Evolutionary conservation across 257 asterid species (phyloP).

Genomic region (Ophiorrhiza pumila): DNA sequence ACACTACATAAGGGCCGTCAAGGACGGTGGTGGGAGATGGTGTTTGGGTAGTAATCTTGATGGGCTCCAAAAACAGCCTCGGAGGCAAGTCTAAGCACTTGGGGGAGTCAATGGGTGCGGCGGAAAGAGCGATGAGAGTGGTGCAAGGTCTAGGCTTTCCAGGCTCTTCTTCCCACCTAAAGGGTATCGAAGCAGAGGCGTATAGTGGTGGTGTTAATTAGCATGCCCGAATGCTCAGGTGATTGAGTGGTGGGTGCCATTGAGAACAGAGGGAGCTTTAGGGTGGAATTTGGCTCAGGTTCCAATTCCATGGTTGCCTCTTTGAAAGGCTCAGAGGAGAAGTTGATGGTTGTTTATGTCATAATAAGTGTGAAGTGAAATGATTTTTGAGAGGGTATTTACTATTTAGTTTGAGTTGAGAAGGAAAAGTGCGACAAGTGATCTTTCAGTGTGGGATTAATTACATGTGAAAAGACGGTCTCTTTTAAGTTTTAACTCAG

Average conservation of each 20-base stretch:
- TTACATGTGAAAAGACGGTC: too few relatives aligned
- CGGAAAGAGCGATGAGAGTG: conserved; percentile 21
- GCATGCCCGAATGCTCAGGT: conserved; percentile 46
- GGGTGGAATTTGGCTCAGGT: conserved; percentile 19
- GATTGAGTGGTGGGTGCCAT: conserved; percentile 28
- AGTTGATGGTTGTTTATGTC: too few relatives aligned
- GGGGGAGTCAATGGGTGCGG: conserved; percentile 20
- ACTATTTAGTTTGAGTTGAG: too few relatives aligned
- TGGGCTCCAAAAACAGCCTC: conserved; percentile 24
- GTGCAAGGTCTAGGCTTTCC: conserved; percentile 71
- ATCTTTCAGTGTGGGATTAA: too few relatives aligned
- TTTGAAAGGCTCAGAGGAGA: too few relatives aligned
- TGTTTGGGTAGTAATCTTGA: conserved; percentile 29
- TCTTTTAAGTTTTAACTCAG: too few relatives aligned
- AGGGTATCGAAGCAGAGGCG: conserved; percentile 59
- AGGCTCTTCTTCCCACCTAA: conserved; percentile 79
- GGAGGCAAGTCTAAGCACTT: conserved; percentile 65
- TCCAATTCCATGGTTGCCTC: conserved; percentile 37
- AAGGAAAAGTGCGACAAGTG: too few relatives aligned
- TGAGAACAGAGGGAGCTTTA: conserved; percentile 38
- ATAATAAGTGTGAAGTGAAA: too few relatives aligned
- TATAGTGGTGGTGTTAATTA: conserved; percentile 58
- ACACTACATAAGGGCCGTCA: conserved; percentile 56
- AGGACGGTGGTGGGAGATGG: conserved; percentile 63
- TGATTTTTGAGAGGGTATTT: too few relatives aligned